Evolutionary conservation across 2,329 filamentous ascomycete genomes (phyloP).

Genomic region (Aspergillus fructus): DNA sequence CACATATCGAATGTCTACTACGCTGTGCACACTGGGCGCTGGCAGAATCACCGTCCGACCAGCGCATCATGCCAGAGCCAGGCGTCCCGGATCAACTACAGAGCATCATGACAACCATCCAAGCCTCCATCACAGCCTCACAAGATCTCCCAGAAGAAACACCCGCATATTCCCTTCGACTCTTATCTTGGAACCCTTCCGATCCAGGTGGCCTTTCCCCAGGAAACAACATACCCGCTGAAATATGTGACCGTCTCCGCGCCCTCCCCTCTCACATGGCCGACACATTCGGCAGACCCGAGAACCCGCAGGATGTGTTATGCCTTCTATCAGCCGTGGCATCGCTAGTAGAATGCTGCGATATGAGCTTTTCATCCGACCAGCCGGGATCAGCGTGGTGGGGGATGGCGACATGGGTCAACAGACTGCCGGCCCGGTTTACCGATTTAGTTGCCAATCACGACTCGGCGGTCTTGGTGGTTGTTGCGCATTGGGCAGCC

Average conservation of each 20-base stretch:
- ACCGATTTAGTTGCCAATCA: not conserved
- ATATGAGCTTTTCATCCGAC: not conserved
- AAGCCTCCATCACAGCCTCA: not conserved
- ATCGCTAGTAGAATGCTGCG: constrained; percentile 3
- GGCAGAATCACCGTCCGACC: not conserved
- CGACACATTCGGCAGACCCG: not conserved
- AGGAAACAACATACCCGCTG: not conserved
- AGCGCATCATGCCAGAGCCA: not conserved
- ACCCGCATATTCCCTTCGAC: not conserved
- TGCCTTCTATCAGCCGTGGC: not conserved
- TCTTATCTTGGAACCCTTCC: not conserved
- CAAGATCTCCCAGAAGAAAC: not conserved
- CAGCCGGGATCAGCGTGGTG: not conserved
- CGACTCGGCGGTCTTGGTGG: not conserved
- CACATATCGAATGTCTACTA: not conserved
- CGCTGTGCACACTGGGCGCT: not conserved
- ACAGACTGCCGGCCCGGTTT: not conserved
- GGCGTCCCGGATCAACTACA: not conserved
- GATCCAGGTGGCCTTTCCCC: not conserved
- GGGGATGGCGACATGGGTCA: constrained; percentile 2
- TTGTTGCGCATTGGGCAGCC: constrained; percentile 7
- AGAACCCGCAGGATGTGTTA: not conserved
- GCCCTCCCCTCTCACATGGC: constrained; percentile 6
- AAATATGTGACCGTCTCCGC: not conserved
- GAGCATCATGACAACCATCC: not conserved